Conservation (phyloP, 225 moss, liverwort and hornwort species). For the Rhytidiadelphus loreus region DNA sequence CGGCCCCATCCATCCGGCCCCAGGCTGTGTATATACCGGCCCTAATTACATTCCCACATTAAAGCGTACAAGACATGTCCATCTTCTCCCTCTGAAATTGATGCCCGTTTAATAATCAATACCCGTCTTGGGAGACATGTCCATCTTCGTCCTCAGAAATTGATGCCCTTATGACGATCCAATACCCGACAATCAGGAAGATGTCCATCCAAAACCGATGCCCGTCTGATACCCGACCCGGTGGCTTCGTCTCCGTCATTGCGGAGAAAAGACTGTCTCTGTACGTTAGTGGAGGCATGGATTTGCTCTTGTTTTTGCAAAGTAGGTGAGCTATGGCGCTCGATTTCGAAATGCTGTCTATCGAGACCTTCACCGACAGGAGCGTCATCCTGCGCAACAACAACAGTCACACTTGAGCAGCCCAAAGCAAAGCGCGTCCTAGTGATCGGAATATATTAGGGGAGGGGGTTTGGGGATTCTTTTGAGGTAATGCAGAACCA, state of each 20-base stretch:
- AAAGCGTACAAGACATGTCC: neutral
- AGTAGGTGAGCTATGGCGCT: neutral
- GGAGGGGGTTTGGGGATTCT: neutral
- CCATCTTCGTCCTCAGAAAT: neutral
- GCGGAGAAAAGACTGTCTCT: neutral
- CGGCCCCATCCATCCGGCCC: too few species aligned
- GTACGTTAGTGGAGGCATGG: neutral
- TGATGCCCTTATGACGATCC: neutral
- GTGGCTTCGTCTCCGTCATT: neutral
- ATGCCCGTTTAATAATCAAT: neutral
- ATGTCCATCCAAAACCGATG: fast-evolving
- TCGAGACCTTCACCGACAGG: neutral
- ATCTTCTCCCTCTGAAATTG: neutral
- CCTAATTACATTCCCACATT: neutral
- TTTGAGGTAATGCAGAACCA: neutral
- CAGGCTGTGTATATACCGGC: too few species aligned
- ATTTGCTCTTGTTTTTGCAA: neutral
- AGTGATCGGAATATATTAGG: neutral
- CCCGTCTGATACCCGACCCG: neutral
- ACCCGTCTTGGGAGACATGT: neutral
- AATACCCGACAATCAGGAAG: neutral
- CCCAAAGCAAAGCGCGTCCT: too few species aligned
- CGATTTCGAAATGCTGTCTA: neutral
- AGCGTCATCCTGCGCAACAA: neutral
- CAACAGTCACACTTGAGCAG: neutral